These are phyloP conservation scores for Clitoria ternatea DNA, from an alignment of 306 rosid genomes.

Conservation along the genomic window DNA sequence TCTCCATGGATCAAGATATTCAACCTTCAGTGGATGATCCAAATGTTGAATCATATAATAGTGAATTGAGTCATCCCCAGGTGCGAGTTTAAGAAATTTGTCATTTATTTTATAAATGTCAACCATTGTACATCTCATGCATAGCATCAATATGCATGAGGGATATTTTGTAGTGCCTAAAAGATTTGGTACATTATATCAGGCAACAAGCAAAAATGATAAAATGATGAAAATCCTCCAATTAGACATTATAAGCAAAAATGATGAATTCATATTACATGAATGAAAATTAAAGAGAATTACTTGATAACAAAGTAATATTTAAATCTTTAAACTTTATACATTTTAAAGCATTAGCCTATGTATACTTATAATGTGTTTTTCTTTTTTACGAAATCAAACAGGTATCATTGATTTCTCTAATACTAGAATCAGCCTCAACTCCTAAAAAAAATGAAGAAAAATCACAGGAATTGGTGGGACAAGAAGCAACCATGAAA, in stretches of 20 bases:
- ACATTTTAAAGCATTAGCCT: background rate
- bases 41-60: slow-evolving; percentile 20
- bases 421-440: slow-evolving; percentile 23
- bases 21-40: slow-evolving; percentile 2
- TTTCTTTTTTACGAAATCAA: slow-evolving; percentile 11
- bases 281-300: background rate
- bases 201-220: too few relatives aligned
- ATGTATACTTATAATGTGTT: background rate
- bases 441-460: slow-evolving; percentile 10
- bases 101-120: background rate
- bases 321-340: background rate
- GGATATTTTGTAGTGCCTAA: background rate
- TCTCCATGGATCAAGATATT: slow-evolving; percentile 1
- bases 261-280: background rate
- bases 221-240: background rate
- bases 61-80: slow-evolving; percentile 30
- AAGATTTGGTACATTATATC: slow-evolving; percentile 1
- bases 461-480: background rate
- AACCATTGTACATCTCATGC: background rate
- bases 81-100: slow-evolving; percentile 24
- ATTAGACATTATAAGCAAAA: background rate
- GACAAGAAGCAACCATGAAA: slow-evolving; percentile 5
- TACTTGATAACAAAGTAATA: slow-evolving; percentile 3
- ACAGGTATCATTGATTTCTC: slow-evolving; percentile 27
- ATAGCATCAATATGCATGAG: background rate